phyloP scores from a whole-genome alignment of 345 rosid genomes.

The Sisymbrium altissimum region DNA sequence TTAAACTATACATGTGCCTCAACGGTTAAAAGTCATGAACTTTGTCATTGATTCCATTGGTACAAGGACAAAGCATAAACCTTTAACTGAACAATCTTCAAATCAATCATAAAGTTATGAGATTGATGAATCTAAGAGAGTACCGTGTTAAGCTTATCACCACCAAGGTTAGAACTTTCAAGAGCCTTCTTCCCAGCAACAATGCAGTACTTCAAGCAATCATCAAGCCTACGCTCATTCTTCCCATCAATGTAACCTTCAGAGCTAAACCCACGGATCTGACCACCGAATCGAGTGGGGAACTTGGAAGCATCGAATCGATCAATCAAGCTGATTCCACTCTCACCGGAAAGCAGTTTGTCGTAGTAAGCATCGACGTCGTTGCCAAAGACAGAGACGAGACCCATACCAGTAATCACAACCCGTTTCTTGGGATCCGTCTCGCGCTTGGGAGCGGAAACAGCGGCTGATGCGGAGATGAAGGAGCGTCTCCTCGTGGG shows the following conservation, averaged over 20 bases:
- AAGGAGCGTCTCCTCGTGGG: constrained; percentile 39
- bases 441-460: constrained; percentile 84
- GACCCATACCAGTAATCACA: constrained; percentile 93
- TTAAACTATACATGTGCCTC: neutral
- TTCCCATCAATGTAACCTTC: constrained; percentile 90
- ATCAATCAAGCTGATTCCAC: constrained; percentile 87
- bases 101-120: neutral
- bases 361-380: constrained; percentile 85
- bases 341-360: constrained; percentile 80
- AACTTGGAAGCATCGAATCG: constrained; percentile 95
- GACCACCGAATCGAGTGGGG: constrained; percentile 95
- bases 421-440: constrained; percentile 93
- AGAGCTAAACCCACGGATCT: constrained; percentile 86
- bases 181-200: constrained; percentile 97
- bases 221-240: constrained; percentile 92
- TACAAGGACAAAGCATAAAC: neutral
- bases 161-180: constrained; percentile 84
- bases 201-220: constrained; percentile 95
- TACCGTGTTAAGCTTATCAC: constrained; percentile 68
- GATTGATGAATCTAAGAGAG: neutral
- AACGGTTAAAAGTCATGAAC: neutral
- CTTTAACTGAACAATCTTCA: neutral
- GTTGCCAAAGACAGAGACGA: constrained; percentile 92
- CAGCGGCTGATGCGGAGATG: constrained; percentile 50
- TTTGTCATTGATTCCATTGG: neutral